A percentile compares a stretch with the other conserved stretches of the same genome.
Conservation (phyloP, 2,329 filamentous ascomycete genomes). For the Verruconis gallopava region DNA sequence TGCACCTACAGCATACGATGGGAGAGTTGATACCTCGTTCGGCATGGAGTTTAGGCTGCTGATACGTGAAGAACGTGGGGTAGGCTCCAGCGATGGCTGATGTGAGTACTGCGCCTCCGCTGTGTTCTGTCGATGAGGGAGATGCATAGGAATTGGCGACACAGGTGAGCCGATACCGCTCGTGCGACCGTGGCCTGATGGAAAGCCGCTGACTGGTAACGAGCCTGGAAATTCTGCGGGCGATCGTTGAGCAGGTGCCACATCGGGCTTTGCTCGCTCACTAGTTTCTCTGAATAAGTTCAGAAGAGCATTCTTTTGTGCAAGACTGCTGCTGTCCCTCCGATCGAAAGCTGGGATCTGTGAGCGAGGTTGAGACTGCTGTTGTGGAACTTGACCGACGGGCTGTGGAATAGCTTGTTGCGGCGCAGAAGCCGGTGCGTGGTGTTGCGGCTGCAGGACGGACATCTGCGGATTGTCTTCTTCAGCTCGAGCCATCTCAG, state of each 20-base stretch:
- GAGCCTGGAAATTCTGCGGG: not conserved
- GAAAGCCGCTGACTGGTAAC: not conserved
- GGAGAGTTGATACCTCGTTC: not conserved
- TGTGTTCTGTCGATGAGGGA: not conserved
- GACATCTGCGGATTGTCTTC: not conserved
- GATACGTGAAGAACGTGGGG: not conserved
- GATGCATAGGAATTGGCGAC: not conserved
- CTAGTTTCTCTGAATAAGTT: slow-evolving; percentile 1
- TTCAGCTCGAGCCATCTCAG: slow-evolving; percentile 2
- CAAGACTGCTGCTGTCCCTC: not conserved
- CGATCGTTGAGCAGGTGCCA: not conserved
- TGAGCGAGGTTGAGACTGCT: not conserved
- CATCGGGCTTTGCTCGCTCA: not conserved
- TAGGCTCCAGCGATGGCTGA: not conserved
- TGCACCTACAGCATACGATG: too few species aligned
- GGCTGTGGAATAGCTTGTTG: not conserved
- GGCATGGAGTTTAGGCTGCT: not conserved
- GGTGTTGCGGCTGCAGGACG: not conserved
- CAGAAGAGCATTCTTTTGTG: slow-evolving; percentile 6
- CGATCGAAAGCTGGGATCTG: slow-evolving; percentile 1
- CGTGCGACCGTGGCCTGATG: not conserved
- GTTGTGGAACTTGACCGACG: not conserved
- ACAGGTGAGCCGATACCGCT: not conserved
- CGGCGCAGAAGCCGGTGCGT: too few species aligned
- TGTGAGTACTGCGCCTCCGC: not conserved